phyloP scores from a whole-genome alignment of 768 basidiomycete genomes.

The Lyophyllum shimeji region DNA sequence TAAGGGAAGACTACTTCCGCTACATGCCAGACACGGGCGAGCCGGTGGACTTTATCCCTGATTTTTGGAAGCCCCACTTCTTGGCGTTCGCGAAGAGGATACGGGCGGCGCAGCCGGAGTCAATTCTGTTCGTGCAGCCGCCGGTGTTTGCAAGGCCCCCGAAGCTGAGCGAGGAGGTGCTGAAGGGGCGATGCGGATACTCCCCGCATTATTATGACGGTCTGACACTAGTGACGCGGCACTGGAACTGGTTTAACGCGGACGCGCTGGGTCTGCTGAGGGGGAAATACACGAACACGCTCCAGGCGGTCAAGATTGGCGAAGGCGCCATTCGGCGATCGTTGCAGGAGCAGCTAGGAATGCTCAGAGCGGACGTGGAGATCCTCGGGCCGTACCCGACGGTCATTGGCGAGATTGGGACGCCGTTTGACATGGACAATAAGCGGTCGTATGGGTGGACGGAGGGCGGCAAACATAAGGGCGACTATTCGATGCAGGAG shows the following conservation, averaged over 20 bases:
- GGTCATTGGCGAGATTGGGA: constrained; percentile 94
- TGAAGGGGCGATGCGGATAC: constrained; percentile 68
- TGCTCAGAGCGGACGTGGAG: constrained; percentile 71
- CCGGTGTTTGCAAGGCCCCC: constrained; percentile 89
- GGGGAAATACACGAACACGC: constrained; percentile 67
- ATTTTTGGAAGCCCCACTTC: constrained; percentile 82
- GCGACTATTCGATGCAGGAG: constrained; percentile 78
- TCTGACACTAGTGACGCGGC: constrained; percentile 86
- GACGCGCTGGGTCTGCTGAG: constrained; percentile 92
- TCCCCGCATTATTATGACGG: constrained; percentile 95
- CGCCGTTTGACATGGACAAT: constrained; percentile 91
- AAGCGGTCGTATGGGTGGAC: constrained; percentile 83
- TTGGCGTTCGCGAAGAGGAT: constrained; percentile 55
- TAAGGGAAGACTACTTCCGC: constrained; percentile 77
- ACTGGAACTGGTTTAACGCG: constrained; percentile 95
- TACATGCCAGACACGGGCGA: constrained; percentile 38
- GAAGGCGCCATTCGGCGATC: constrained; percentile 77
- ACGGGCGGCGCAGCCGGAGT: constrained; percentile 68
- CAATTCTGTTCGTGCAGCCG: constrained; percentile 89
- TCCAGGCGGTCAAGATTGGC: constrained; percentile 82
- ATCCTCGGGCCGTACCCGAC: constrained; percentile 79
- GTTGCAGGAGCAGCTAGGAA: constrained; percentile 78
- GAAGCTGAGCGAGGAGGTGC: constrained; percentile 43
- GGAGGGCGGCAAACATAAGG: constrained; percentile 62
- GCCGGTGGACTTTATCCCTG: constrained; percentile 65